These are phyloP conservation scores for Fusarium begoniae DNA, from an alignment of 2,329 filamentous ascomycete species.

Conservation along the genomic window DNA sequence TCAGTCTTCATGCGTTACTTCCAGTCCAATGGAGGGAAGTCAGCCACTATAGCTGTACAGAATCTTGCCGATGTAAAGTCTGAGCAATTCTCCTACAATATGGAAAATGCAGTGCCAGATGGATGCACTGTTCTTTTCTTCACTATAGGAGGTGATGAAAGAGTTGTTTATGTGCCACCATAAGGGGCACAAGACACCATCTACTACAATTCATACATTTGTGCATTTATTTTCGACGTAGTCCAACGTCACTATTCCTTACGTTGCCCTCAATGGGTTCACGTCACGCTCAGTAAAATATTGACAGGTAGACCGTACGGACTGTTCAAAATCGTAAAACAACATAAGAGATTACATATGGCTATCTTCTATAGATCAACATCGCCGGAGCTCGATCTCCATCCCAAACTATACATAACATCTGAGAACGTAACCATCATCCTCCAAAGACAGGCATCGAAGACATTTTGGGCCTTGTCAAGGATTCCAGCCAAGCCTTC, in stretches of 20 bases:
- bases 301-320: neutral
- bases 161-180: neutral
- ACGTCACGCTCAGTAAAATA: neutral
- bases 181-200: neutral
- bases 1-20: neutral
- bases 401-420: neutral
- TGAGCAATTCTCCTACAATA: neutral
- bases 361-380: neutral
- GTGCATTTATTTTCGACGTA: neutral
- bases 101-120: neutral
- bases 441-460: constrained; percentile 5
- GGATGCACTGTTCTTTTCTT: neutral
- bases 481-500: neutral
- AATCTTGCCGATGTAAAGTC: neutral
- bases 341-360: neutral
- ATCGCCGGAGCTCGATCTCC: neutral
- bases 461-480: constrained; percentile 1
- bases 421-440: constrained; percentile 1
- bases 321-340: neutral
- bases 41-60: neutral
- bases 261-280: rapidly evolving
- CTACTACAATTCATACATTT: neutral
- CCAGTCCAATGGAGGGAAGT: neutral
- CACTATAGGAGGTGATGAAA: neutral
- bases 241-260: too few relatives aligned